Conservation (phyloP, 352 stramenopile species). For the Globisporangium rhizosaccharum region DNA sequence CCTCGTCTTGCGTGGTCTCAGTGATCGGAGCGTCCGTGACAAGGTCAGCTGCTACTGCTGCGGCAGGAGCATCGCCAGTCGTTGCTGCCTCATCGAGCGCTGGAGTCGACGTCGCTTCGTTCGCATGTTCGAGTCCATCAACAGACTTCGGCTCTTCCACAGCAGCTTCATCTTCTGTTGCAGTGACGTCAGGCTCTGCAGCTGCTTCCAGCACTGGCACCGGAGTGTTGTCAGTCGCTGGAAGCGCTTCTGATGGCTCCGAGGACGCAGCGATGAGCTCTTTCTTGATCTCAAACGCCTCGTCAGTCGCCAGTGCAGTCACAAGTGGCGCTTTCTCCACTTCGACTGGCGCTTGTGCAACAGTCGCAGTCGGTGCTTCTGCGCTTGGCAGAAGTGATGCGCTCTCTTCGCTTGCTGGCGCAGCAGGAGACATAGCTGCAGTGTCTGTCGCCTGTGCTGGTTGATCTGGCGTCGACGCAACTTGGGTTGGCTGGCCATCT, state of each 20-base stretch:
- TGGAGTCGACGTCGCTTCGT: too few species aligned
- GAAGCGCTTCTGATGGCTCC: neutral
- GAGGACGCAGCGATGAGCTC: slow-evolving; percentile 11
- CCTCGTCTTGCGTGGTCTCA: slow-evolving; percentile 1
- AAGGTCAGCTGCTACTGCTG: slow-evolving; percentile 2
- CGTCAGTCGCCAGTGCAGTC: neutral
- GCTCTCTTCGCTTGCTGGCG: neutral
- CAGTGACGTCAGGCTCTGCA: neutral
- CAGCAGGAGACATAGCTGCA: too few species aligned
- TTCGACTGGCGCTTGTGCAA: neutral
- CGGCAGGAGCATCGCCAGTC: slow-evolving; percentile 4
- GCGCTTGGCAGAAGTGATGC: neutral
- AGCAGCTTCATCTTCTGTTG: neutral
- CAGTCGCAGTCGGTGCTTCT: neutral
- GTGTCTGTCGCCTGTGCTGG: too few species aligned
- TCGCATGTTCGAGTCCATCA: too few species aligned
- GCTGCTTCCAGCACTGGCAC: neutral
- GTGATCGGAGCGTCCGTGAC: neutral
- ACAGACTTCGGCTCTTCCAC: too few species aligned
- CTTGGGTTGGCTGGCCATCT: neutral
- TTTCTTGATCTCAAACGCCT: slow-evolving; percentile 19
- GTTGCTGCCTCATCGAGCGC: slow-evolving; percentile 4
- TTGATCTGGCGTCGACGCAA: too few species aligned
- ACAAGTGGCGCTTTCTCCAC: slow-evolving; percentile 6
- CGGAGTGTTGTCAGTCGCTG: neutral